Conservation (phyloP, 805 yeast species). For the Wickerhamiella bombiphila region DNA sequence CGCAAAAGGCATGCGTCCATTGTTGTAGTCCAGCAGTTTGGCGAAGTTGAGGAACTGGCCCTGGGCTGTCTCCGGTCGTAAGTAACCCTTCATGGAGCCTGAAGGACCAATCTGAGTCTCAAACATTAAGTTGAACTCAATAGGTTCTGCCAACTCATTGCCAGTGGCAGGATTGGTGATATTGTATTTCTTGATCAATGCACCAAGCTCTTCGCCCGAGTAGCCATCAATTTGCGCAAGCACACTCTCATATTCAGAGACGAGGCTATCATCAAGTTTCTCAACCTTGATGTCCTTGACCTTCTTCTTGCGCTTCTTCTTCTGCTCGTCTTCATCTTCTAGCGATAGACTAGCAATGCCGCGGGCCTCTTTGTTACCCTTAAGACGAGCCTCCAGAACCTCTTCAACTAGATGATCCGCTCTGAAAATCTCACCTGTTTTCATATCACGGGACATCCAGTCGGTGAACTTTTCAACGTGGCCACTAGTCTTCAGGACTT, state of each 20-base stretch:
- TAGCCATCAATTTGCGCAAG: conserved; percentile 87
- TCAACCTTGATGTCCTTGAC: conserved; percentile 87
- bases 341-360: conserved; percentile 52
- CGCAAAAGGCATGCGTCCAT: conserved; percentile 97
- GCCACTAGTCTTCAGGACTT: conserved; percentile 95
- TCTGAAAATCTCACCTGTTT: conserved; percentile 95
- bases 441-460: conserved; percentile 95
- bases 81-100: conserved; percentile 85
- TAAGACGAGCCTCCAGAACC: conserved; percentile 87
- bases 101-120: conserved; percentile 99
- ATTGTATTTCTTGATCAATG: conserved; percentile 63
- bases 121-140: conserved; percentile 94
- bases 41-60: conserved; percentile 95
- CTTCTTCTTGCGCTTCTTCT: conserved; percentile 77
- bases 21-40: conserved; percentile 87
- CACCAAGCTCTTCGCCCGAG: conserved; percentile 86
- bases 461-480: conserved; percentile 98
- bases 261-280: conserved; percentile 68
- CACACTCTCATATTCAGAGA: conserved; percentile 67
- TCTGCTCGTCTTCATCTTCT: conserved; percentile 66
- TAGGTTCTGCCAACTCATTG: conserved; percentile 75
- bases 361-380: conserved; percentile 95
- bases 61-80: conserved; percentile 99
- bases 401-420: conserved; percentile 98
- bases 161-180: conserved; percentile 88